A percentile compares a stretch with the other conserved stretches of the same genome.
phyloP scores from a whole-genome alignment of 441 rosid genomes.

The Euphorbia schlechtendalii region DNA sequence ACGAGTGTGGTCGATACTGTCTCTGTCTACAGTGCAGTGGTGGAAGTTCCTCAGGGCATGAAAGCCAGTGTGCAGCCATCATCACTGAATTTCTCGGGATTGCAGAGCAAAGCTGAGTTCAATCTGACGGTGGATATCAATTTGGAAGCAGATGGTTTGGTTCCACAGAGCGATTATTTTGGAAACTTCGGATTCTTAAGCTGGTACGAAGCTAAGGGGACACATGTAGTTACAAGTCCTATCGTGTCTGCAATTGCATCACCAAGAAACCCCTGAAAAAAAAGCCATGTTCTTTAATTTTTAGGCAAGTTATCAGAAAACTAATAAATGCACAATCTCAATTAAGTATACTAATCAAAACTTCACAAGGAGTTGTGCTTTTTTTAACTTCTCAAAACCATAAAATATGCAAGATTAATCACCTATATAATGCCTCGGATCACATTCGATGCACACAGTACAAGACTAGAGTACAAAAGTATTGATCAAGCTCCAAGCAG shows the following conservation, averaged over 20 bases:
- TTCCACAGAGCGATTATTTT: constrained; percentile 25
- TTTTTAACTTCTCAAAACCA: too few relatives aligned
- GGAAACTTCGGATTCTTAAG: constrained; percentile 35
- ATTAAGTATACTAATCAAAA: too few relatives aligned
- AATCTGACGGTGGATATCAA: constrained; percentile 27
- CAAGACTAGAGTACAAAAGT: too few relatives aligned
- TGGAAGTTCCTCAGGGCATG: constrained; percentile 31
- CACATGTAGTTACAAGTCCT: constrained; percentile 34
- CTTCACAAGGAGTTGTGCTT: too few relatives aligned
- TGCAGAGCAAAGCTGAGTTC: constrained; percentile 31
- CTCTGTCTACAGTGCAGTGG: constrained; percentile 21
- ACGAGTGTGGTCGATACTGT: constrained; percentile 28
- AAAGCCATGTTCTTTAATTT: too few relatives aligned
- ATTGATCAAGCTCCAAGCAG: too few relatives aligned
- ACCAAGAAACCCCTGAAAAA: too few relatives aligned
- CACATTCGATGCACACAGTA: too few relatives aligned
- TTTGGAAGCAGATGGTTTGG: constrained; percentile 11
- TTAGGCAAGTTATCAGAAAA: too few relatives aligned
- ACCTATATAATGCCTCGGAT: too few relatives aligned
- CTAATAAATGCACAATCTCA: too few relatives aligned
- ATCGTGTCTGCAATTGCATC: constrained; percentile 37
- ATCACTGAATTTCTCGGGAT: constrained; percentile 20
- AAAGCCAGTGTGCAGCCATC: constrained; percentile 27
- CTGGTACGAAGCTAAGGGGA: constrained; percentile 41
- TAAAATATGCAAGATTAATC: too few relatives aligned